A percentile compares a stretch with the other conserved stretches of the same genome.
Conservation (phyloP, 768 basidiomycete species). For the Leccinum uliginosum region DNA sequence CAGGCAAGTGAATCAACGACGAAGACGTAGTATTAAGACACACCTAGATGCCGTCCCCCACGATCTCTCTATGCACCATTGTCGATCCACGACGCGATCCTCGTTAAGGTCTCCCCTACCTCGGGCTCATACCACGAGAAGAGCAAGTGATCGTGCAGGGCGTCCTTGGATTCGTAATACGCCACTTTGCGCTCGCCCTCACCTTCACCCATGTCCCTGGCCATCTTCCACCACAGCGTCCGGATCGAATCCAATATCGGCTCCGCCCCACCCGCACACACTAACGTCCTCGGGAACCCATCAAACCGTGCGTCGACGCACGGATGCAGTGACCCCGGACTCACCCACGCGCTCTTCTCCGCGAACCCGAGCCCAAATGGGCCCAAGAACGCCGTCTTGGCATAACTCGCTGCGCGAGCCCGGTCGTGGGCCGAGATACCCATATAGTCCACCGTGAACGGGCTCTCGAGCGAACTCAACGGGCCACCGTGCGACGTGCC, state of each 20-base stretch:
- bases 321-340: constrained; percentile 49
- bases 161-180: constrained; percentile 50
- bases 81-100: constrained; percentile 46
- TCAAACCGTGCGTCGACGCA: constrained; percentile 40
- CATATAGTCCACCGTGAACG: constrained; percentile 28
- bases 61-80: background rate
- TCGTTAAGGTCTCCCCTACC: constrained; percentile 42
- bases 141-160: constrained; percentile 49
- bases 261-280: constrained; percentile 57
- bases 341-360: constrained; percentile 51
- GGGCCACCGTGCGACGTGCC: constrained; percentile 24
- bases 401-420: background rate
- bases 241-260: constrained; percentile 51
- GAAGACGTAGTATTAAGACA: too few relatives aligned
- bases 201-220: constrained; percentile 47
- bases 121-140: constrained; percentile 56
- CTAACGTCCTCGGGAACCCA: constrained; percentile 58
- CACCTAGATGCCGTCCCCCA: background rate
- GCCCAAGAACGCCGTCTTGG: constrained; percentile 40
- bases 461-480: constrained; percentile 35
- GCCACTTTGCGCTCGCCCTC: constrained; percentile 34
- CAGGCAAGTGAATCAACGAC: background rate
- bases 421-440: constrained; percentile 1
- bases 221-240: constrained; percentile 47
- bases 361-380: constrained; percentile 44